Base-by-base conservation (phyloP, 495 filamentous ascomycete genomes). In the Neurospora tetrasperma region DNA sequence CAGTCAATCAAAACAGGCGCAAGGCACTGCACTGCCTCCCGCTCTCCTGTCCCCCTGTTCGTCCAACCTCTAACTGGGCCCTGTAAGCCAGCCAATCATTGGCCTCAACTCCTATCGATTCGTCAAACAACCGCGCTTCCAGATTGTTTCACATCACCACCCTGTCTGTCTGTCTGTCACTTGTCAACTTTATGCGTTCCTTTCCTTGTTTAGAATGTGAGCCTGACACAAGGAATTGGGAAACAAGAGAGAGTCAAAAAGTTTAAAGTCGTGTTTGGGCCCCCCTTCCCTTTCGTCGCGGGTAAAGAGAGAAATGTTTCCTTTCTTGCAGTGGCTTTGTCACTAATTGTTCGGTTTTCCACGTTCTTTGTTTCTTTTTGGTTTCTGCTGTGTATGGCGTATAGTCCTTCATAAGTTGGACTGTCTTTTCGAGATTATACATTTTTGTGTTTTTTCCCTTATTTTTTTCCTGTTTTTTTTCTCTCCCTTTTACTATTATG, bases 71-170 rank as follows among this genome's bases (percentile, higher is more conserved):
- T 2, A 7, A 62, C 54, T 16, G 23, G 46, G 23, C 54, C 35
- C 2, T 18, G 54, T 62, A 7, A 11, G 38, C 72, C 72, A 11
- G 38, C 72, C 72, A 73, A 69, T 73, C 72, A 20, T 69, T 66
- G 68, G 42, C 72, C 11, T 42, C 2, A 18, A 35, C 66, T 9
- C 42, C 39, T 9, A 42, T 23, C 23, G 23, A 23, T 38, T 70
- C 27, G 31, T 62, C 42, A 70, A 43, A 70, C 16, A 73, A 70
- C 72, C 40, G 72, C 72, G 72, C 72, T 38, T 38, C 35, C 35
- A 38, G 27, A 31, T 31, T 70, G 72, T 73, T 73, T 70, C 70
- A 71, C 44, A 44, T 54, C 35, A n/a, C 35, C 16, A 71, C 35
- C 70, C 31, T 44, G 43, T 44, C 35, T 31, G 27, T 27, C 27